phyloP scores from a whole-genome alignment of 257 asterid species.

The Ilex asprella region DNA sequence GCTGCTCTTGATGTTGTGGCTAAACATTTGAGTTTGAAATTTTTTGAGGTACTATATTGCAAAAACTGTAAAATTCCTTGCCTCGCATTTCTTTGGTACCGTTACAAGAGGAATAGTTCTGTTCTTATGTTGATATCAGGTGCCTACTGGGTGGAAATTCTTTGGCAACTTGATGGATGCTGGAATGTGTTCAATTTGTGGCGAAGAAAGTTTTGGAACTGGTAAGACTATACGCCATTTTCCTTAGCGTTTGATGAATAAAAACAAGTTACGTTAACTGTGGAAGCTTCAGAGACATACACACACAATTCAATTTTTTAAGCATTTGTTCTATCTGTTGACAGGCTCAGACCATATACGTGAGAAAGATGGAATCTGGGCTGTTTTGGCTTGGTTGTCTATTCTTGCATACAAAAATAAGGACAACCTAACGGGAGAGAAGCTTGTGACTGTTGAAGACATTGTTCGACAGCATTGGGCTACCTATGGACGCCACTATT shows the following conservation, averaged over 20 bases:
- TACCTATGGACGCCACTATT: constrained; percentile 91
- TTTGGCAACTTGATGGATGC: constrained; percentile 99
- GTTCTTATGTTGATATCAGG: constrained; percentile 30
- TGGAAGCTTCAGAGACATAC: not conserved
- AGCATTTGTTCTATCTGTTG: constrained; percentile 6
- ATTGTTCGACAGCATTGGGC: constrained; percentile 96
- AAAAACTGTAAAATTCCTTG: not conserved
- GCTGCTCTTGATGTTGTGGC: constrained; percentile 99
- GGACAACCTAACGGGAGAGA: constrained; percentile 63
- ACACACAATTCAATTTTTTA: not conserved
- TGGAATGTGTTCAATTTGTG: constrained; percentile 97
- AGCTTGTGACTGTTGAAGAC: constrained; percentile 84
- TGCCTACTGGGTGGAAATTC: constrained; percentile 99
- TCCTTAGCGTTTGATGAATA: not conserved
- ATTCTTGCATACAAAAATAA: constrained; percentile 87
- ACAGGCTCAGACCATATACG: constrained; percentile 98
- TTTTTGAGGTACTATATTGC: constrained; percentile 63
- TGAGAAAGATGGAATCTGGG: constrained; percentile 99
- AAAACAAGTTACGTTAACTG: not conserved
- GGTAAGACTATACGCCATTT: constrained; percentile 32
- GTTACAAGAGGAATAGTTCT: not conserved
- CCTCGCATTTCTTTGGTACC: not conserved
- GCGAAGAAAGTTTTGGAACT: constrained; percentile 99
- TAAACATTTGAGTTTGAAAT: constrained; percentile 70
- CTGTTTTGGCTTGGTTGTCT: constrained; percentile 94